Evolutionary conservation across 768 basidiomycete genomes (phyloP), one percentile per base, ranked within the genome.

Genomic region (Hypholoma sublateritium): DNA sequence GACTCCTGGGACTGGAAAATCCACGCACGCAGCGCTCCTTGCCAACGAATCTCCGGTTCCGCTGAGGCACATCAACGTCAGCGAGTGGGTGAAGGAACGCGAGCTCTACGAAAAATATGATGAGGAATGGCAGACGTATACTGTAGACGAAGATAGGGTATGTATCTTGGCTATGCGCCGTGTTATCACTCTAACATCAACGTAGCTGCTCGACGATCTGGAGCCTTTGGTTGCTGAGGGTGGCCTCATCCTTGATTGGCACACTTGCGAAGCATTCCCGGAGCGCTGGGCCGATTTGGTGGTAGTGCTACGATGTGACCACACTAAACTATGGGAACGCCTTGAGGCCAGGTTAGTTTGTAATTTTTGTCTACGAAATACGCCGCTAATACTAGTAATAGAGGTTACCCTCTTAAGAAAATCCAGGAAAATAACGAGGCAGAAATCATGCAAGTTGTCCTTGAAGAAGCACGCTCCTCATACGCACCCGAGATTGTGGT

Each of bases 361-460:
- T 57, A 24, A 59, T 41, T 45, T 17, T 41, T 32, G 9, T 32
- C 28, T 32, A 9, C 5, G 2, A 32, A 9, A 32, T 32, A 32
- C 5, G 28, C 28, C 6, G 28, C 28, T 32, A 32, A 32, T 32
- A 32, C 53, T 53, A 46, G 50, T 53, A n/a, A 46, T 53, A 98
- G 95, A 59, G 82, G 83, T 8, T 98, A 98, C 68, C 76, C 90
- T 1, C 71, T 95, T 48, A 92, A 92, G 70, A 99, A 99, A 74
- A 93, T 99, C 4, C 91, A 95, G 69, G 97, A 99, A 73, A 99
- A 99, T 71, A 95, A 98, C 71, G 90, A 95, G 66, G 95, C 95
- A 12, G 97, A 99, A 75, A 98, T 99, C 67, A 97, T 98, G 95
- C 80, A 91, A 66, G 86, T 95, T 50, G 87, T 97, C 36, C 75